phyloP scores from a whole-genome alignment of 306 rosid genomes.

The Begonia peltatifolia region DNA sequence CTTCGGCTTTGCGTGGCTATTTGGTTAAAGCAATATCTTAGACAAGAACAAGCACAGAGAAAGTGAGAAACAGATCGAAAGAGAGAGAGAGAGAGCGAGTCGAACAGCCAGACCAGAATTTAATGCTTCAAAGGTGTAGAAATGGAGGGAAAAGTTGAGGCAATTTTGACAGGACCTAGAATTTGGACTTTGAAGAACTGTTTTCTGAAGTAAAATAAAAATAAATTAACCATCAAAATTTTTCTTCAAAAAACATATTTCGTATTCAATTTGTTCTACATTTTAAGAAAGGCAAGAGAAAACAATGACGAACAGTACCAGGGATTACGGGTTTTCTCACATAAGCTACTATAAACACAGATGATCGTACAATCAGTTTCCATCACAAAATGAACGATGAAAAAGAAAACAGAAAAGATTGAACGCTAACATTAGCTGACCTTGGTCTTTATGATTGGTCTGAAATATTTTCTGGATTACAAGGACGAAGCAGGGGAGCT shows the following conservation, averaged over 20 bases:
- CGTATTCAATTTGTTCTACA: too few species aligned
- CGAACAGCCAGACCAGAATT: conserved; percentile 28
- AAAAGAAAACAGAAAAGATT: neutral
- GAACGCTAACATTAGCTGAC: neutral
- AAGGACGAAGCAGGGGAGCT: conserved; percentile 41
- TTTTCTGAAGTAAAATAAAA: too few species aligned
- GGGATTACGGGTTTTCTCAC: too few species aligned
- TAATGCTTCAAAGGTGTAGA: conserved; percentile 29
- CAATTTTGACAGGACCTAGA: conserved; percentile 60
- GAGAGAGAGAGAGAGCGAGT: too few species aligned
- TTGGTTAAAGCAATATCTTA: conserved; percentile 1
- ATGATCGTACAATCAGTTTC: too few species aligned
- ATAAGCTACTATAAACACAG: too few species aligned
- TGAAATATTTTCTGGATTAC: conserved; percentile 15
- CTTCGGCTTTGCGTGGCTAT: conserved; percentile 9
- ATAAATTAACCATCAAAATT: too few species aligned
- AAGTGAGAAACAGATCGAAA: conserved; percentile 6
- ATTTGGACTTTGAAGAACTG: too few species aligned
- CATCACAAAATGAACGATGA: neutral
- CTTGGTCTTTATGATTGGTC: conserved; percentile 16
- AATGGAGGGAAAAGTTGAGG: conserved; percentile 52
- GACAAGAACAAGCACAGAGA: conserved; percentile 7
- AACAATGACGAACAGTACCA: too few species aligned
- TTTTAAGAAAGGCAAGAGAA: too few species aligned
- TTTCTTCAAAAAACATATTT: too few species aligned